A percentile compares a stretch with the other conserved stretches of the same genome.
Evolutionary conservation across 2,329 filamentous ascomycete genomes (phyloP).

Genomic region (Cladophialophora chaetospira): DNA sequence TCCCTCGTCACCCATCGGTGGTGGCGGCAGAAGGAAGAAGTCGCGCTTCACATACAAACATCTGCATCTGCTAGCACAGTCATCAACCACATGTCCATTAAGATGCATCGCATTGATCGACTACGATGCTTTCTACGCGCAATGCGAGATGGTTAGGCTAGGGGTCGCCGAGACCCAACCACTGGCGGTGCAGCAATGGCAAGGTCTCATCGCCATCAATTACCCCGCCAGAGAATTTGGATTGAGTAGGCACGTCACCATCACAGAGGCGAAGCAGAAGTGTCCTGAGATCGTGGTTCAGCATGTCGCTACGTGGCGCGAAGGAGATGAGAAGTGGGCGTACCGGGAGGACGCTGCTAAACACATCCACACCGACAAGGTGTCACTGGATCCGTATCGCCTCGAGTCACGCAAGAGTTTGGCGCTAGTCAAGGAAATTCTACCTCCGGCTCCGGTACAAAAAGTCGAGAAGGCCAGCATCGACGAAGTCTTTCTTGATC

Average conservation of each 20-base stretch:
- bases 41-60: conserved; percentile 87
- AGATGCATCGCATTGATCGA: conserved; percentile 90
- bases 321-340: conserved; percentile 88
- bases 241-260: conserved; percentile 75
- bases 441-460: conserved; percentile 65
- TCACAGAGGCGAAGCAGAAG: conserved; percentile 78
- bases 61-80: conserved; percentile 72
- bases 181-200: conserved; percentile 93
- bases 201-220: conserved; percentile 93
- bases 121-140: conserved; percentile 95
- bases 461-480: conserved; percentile 90
- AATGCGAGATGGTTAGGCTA: conserved; percentile 91
- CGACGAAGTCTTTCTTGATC: conserved; percentile 92
- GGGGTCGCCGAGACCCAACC: conserved; percentile 73
- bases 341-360: conserved; percentile 80
- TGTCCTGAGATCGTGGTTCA: conserved; percentile 84
- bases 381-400: conserved; percentile 89
- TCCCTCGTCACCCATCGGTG: conserved; percentile 47
- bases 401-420: conserved; percentile 82
- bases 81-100: conserved; percentile 71
- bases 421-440: conserved; percentile 70
- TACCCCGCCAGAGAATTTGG: conserved; percentile 84
- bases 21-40: conserved; percentile 34
- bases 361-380: conserved; percentile 86
- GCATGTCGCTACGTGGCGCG: conserved; percentile 93